Percentiles rank a stretch among this genome's conserved stretches.
Evolutionary conservation across 176 grass and related monocot species (phyloP).

Genomic region (Oryza rufipogon): DNA sequence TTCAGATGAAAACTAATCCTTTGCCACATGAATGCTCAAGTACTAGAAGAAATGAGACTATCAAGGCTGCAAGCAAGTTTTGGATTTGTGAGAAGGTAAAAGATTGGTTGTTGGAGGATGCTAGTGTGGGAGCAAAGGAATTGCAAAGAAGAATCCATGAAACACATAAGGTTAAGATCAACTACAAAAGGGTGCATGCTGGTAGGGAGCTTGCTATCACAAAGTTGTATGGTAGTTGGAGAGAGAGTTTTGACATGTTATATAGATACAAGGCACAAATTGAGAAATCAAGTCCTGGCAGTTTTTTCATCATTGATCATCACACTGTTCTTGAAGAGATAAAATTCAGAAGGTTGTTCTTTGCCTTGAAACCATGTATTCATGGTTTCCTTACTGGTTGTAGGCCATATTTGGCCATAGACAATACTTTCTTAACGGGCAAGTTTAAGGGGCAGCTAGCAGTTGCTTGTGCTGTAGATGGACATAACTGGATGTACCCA

Average conservation of each 20-base stretch:
- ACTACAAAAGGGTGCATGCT: neutral
- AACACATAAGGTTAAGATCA: neutral
- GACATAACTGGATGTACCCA: neutral
- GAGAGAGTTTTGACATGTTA: too few relatives aligned
- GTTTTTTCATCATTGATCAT: neutral
- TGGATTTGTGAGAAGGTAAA: slow-evolving; percentile 1
- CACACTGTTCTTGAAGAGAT: neutral
- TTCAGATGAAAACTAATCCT: too few relatives aligned
- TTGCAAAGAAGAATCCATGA: neutral
- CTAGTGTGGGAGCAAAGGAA: neutral
- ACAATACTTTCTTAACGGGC: neutral
- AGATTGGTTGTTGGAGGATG: neutral
- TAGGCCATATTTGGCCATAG: neutral
- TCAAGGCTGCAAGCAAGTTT: neutral
- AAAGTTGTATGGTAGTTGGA: too few relatives aligned
- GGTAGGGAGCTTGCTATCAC: neutral
- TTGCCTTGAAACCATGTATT: neutral
- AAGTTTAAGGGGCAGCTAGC: neutral
- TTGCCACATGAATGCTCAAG: neutral
- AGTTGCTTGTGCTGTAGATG: neutral
- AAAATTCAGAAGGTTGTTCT: neutral
- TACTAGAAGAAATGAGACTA: neutral
- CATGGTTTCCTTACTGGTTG: neutral
- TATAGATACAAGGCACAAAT: neutral
- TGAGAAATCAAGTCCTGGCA: neutral